Conservation (phyloP, 140 eudicot genomes). For the Flaveria floridana region DNA sequence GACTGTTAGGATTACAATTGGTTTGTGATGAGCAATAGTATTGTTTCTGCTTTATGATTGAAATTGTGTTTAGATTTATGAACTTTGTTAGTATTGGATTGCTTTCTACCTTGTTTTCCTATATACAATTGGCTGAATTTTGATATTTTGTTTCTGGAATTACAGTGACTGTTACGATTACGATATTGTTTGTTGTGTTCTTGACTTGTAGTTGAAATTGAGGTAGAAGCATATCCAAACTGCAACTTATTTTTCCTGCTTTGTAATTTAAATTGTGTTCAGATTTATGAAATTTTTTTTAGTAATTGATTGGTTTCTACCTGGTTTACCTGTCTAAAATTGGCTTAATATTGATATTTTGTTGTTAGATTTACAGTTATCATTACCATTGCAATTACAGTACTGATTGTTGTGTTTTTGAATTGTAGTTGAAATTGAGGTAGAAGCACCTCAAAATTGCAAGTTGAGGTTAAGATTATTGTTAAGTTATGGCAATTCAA, state of each 20-base stretch:
- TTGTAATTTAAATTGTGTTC: constrained; percentile 11
- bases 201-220: no score
- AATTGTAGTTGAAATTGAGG: constrained; percentile 32
- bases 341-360: constrained; percentile 1
- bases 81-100: neutral
- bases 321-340: neutral
- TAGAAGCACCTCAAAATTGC: constrained; percentile 8
- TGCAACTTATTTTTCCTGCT: no score
- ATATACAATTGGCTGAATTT: neutral
- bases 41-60: neutral
- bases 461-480: constrained; percentile 22
- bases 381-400: neutral
- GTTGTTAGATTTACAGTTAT: neutral
- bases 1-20: neutral
- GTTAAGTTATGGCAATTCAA: constrained; percentile 29
- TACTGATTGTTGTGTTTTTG: constrained; percentile 11
- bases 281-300: neutral
- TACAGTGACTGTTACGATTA: no score
- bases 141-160: neutral
- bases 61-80: constrained; percentile 24
- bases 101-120: neutral
- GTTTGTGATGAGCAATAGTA: constrained; percentile 12
- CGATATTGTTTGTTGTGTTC: no score
- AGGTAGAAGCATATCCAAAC: no score
- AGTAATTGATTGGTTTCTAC: neutral